These are phyloP conservation scores for Gelatoporia subvermispora DNA, from an alignment of 768 basidiomycete species.

Conservation along the genomic window DNA sequence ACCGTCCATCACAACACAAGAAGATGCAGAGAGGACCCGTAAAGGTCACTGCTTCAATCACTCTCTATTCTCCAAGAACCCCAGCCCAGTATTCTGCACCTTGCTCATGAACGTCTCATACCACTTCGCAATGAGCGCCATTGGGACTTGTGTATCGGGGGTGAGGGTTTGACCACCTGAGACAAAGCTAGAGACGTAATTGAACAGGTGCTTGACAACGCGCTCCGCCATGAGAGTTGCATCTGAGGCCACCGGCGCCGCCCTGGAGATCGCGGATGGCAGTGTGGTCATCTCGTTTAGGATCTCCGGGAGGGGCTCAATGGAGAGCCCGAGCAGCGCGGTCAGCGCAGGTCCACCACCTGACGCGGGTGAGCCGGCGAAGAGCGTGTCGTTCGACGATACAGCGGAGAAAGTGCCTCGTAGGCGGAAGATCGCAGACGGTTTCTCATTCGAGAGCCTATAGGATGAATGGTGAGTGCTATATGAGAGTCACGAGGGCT, in stretches of 20 bases:
- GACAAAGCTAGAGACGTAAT: conserved; percentile 17
- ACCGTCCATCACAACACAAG: too few relatives aligned
- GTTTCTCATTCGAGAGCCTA: conserved; percentile 88
- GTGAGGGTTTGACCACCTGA: conserved; percentile 7
- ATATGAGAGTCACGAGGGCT: not conserved
- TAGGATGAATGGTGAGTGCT: not conserved
- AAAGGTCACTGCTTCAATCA: not conserved
- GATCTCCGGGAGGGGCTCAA: conserved; percentile 70
- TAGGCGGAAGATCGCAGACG: conserved; percentile 83
- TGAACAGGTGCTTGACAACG: conserved; percentile 53
- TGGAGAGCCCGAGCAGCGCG: conserved; percentile 72
- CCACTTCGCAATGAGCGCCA: conserved; percentile 17
- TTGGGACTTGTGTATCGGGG: conserved; percentile 13
- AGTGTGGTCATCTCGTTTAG: conserved; percentile 50
- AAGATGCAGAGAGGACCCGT: too few relatives aligned
- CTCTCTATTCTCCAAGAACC: conserved; percentile 13
- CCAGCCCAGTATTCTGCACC: conserved; percentile 13
- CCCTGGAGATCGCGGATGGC: conserved; percentile 26
- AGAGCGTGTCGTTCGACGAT: conserved; percentile 26
- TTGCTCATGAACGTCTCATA: conserved; percentile 16
- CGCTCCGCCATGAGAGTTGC: conserved; percentile 59
- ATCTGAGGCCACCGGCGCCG: conserved; percentile 26
- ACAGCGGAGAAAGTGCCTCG: conserved; percentile 53
- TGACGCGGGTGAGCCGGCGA: conserved; percentile 22
- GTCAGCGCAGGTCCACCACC: conserved; percentile 38